Base-by-base conservation (phyloP, 768 basidiomycete species). In the Ramaria sp. region DNA sequence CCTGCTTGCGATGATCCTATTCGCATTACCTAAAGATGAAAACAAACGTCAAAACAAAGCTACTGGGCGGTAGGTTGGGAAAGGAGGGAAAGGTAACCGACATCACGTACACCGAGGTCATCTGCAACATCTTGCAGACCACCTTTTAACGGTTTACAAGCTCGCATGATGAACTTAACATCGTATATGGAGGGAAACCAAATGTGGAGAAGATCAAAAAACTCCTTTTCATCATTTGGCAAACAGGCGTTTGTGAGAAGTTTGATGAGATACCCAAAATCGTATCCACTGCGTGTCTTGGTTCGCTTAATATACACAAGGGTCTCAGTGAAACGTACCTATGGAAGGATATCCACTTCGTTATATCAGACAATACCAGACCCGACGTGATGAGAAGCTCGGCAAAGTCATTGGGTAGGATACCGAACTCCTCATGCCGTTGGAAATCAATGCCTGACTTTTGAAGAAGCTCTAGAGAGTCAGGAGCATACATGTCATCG, bases 181-280 rank as follows among this genome's bases (percentile, higher is more conserved):
- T 99, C 96, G 68, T 96, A 98, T 43, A 96, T 84, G 42, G 82
- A 83, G 0, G 95, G 95, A 69, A 99, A 98, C 95, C 96, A 98
- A 59, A 80, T 83, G 56, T 72, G 77, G 28, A 98, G 75, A 44
- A 85, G 78, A 44, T 88, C 81, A 66, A 97, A 96, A 72, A 98
- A 98, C 5, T 78, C 77, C 58, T 88, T 85, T 70, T 99, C 96
- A 24, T 82, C 82, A 18, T 83, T 82, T 8, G 96, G 96, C 56
- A 98, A 71, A 43, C 92, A 88, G 62, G 84, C 74, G 58, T 79
- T 85, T 22, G 89, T 88, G 49, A 99, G 77, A 39, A 98, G 78
- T 67, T 95, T 96, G 68, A 99, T 82, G 61, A 99, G 88, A 67
- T 98, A 99, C 34, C 96, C 96, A 70, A 99, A 98, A 69, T 99